Evolutionary conservation across 1,284 basidiomycete genomes (phyloP), one percentile per base, ranked within the genome.

Genomic region (Heterobasidion parviporum): DNA sequence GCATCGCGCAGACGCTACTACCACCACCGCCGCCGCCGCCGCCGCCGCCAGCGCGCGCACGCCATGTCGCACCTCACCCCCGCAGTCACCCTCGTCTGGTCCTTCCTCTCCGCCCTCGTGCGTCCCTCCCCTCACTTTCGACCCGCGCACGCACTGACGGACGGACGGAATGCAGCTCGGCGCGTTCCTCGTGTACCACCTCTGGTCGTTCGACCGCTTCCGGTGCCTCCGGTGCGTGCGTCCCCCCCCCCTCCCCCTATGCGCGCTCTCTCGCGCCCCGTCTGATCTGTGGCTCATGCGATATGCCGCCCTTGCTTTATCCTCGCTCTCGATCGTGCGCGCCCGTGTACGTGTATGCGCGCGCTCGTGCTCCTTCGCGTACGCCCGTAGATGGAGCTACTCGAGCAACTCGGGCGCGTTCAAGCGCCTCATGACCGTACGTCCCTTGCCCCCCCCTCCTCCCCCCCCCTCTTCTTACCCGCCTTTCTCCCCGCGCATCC

Each of bases 151-250:
- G 49, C 35, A 35, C 32, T 16, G 8, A 36, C 10, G n/a, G 26
- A 20, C 33, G 1, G 34, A 7, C 44, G 34, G 4, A 16, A n/a
- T 26, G 4, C 57, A 89, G 87, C 71, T 88, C 5, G 78, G 77
- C 4, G 60, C 63, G 5, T 89, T 90, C 65, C 72, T 89, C 6
- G 26, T 88, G 2, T 85, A 79, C 62, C 87, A 90, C 65, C 68
- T 90, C 45, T 90, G 85, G 84, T 83, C 82, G 4, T 90, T 87
- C 65, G 87, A 90, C 66, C 75, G 78, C 53, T 90, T 90, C 72
- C 80, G 77, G 61, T 89, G 86, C 66, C 66, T 89, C 50, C 80
- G 65, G 87, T 87, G 61, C 62, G 78, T 65, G 3, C 26, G 14
- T 44, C n/a, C 15, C 12, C n/a, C 41, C 32, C 14, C 36, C n/a